Conservation (phyloP, 164 flowering plant genomes). For the Berberis vulgaris region DNA sequence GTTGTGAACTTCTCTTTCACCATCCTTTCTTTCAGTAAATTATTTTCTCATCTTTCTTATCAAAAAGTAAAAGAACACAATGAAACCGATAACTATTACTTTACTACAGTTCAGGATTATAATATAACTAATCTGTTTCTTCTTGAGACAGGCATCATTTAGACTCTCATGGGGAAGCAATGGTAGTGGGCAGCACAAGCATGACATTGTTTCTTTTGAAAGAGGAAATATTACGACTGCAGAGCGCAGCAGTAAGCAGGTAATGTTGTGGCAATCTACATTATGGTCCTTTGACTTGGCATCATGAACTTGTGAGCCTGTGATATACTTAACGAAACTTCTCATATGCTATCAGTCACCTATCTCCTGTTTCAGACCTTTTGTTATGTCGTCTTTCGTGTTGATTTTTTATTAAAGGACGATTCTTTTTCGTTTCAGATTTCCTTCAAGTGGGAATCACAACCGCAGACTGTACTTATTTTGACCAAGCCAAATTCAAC, state of each 20-base stretch:
- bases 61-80: neutral
- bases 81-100: neutral
- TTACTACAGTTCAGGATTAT: neutral
- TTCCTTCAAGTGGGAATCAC: slow-evolving; percentile 85
- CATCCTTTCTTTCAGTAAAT: no score
- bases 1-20: no score
- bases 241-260: slow-evolving; percentile 96
- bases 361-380: neutral
- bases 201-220: slow-evolving; percentile 94
- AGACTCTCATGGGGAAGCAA: slow-evolving; percentile 87
- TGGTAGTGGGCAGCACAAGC: slow-evolving; percentile 90
- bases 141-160: slow-evolving; percentile 73
- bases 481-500: slow-evolving; percentile 88
- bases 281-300: slow-evolving; percentile 3
- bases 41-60: no score
- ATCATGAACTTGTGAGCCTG: neutral
- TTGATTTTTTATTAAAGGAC: slow-evolving; percentile 6
- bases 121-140: slow-evolving; percentile 4
- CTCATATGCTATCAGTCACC: neutral
- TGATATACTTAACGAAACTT: neutral
- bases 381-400: neutral
- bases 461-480: slow-evolving; percentile 76
- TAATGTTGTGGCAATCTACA: slow-evolving; percentile 12
- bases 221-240: slow-evolving; percentile 94
- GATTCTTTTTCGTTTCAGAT: slow-evolving; percentile 50